These are phyloP conservation scores for Kluyveromyces nonfermentans DNA, from an alignment of 805 yeast species.

Conservation along the genomic window DNA sequence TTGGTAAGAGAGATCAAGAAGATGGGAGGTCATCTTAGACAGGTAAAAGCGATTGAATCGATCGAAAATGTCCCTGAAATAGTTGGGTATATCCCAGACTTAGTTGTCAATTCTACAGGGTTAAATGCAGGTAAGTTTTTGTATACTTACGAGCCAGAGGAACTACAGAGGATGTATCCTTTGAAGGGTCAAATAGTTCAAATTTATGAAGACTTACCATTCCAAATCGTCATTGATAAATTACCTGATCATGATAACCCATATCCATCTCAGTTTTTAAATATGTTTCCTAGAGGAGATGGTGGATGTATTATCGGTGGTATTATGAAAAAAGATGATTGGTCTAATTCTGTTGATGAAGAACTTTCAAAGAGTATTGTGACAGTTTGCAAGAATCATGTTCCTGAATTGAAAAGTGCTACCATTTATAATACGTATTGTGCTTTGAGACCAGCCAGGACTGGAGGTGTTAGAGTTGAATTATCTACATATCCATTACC, in stretches of 20 bases:
- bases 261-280: conserved; percentile 35
- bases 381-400: conserved; percentile 32
- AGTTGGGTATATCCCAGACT: conserved; percentile 34
- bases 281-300: conserved; percentile 61
- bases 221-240: conserved; percentile 28
- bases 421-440: conserved; percentile 15
- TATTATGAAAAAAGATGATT: conserved; percentile 23
- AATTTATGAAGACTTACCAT: conserved; percentile 36
- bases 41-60: conserved; percentile 32
- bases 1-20: conserved; percentile 37
- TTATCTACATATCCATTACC: conserved; percentile 23
- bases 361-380: conserved; percentile 40
- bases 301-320: conserved; percentile 71
- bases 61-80: conserved; percentile 41
- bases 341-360: conserved; percentile 31
- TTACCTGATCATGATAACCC: conserved; percentile 15
- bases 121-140: conserved; percentile 31
- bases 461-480: conserved; percentile 49
- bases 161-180: conserved; percentile 33
- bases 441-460: conserved; percentile 60
- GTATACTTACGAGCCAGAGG: conserved; percentile 35
- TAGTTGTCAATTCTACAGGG: conserved; percentile 53
- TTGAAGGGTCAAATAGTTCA: conserved; percentile 54
- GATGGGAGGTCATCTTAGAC: conserved; percentile 39
- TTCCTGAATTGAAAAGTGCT: conserved; percentile 16